Percentiles rank a stretch among this genome's conserved stretches.
phyloP scores from a whole-genome alignment of 192 early-diverging fungal species.

The Phycomyces nitens region DNA sequence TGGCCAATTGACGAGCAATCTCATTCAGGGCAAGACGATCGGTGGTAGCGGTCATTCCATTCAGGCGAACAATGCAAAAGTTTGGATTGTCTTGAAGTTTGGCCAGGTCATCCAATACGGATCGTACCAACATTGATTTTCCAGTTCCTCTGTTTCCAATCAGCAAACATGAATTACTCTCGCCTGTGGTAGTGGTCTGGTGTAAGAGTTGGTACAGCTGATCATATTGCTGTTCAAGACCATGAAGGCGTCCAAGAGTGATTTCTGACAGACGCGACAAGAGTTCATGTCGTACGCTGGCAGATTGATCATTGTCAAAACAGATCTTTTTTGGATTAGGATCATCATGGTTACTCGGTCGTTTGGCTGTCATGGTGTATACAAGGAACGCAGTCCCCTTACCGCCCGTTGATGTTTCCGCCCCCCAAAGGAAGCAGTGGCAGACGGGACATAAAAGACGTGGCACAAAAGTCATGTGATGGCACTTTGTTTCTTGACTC shows the following conservation, averaged over 20 bases:
- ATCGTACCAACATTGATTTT: constrained; percentile 52
- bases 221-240: constrained; percentile 48
- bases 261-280: not conserved
- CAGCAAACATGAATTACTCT: constrained; percentile 86
- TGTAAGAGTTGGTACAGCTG: constrained; percentile 55
- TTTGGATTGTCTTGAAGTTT: constrained; percentile 26
- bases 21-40: constrained; percentile 79
- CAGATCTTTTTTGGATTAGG: not conserved
- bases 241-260: constrained; percentile 21
- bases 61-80: constrained; percentile 70
- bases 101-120: constrained; percentile 12
- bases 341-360: too few relatives aligned
- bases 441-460: constrained; percentile 9
- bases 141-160: constrained; percentile 80
- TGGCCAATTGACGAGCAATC: constrained; percentile 74
- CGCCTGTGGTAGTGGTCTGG: constrained; percentile 59
- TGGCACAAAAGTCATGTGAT: constrained; percentile 3
- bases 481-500: constrained; percentile 13
- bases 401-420: too few relatives aligned
- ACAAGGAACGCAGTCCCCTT: too few relatives aligned
- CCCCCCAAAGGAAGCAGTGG: too few relatives aligned
- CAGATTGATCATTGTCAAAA: too few relatives aligned
- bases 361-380: too few relatives aligned
- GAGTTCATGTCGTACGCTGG: not conserved
- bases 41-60: constrained; percentile 76